Evolutionary conservation across 2,329 filamentous ascomycete genomes (phyloP).

Genomic region (Salinomyces thailandicus): DNA sequence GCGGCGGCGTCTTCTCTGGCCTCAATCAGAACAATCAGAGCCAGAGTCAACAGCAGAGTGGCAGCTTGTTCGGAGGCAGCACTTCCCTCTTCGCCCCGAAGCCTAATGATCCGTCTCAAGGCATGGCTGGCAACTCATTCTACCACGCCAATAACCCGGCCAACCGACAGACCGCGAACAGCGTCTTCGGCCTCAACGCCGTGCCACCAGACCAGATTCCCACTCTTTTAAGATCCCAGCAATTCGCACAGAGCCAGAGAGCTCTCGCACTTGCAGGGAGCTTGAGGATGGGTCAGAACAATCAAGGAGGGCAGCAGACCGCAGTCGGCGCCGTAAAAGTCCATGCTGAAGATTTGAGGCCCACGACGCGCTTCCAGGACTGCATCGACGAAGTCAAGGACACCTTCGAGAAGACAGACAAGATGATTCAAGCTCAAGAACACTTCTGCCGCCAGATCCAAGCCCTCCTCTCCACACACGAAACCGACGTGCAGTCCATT

Average conservation of each 20-base stretch:
- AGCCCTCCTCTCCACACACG: conserved; percentile 51
- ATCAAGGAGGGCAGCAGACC: conserved; percentile 30
- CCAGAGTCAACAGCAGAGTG: conserved; percentile 1
- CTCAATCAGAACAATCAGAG: conserved; percentile 8
- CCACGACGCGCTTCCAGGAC: conserved; percentile 86
- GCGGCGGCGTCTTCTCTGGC: conserved; percentile 14
- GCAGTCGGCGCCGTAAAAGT: conserved; percentile 62
- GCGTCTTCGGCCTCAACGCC: conserved; percentile 10
- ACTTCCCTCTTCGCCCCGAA: not conserved
- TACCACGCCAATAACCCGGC: conserved; percentile 1
- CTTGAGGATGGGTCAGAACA: conserved; percentile 41
- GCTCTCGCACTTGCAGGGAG: conserved; percentile 21
- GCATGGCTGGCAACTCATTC: conserved; percentile 5
- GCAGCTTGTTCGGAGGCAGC: conserved; percentile 6
- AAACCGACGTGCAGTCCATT: conserved; percentile 53
- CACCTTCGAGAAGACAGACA: conserved; percentile 67
- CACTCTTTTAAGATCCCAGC: conserved; percentile 11
- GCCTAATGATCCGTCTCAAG: conserved; percentile 1
- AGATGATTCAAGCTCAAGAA: conserved; percentile 70
- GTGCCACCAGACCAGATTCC: conserved; percentile 3
- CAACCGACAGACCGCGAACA: conserved; percentile 2
- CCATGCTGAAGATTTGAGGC: conserved; percentile 65
- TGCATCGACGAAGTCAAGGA: conserved; percentile 72
- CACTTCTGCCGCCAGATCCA: conserved; percentile 65
- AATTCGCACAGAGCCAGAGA: conserved; percentile 11